Conservation (phyloP, 2,329 filamentous ascomycete species). For the Pseudogymnoascus destructans region DNA sequence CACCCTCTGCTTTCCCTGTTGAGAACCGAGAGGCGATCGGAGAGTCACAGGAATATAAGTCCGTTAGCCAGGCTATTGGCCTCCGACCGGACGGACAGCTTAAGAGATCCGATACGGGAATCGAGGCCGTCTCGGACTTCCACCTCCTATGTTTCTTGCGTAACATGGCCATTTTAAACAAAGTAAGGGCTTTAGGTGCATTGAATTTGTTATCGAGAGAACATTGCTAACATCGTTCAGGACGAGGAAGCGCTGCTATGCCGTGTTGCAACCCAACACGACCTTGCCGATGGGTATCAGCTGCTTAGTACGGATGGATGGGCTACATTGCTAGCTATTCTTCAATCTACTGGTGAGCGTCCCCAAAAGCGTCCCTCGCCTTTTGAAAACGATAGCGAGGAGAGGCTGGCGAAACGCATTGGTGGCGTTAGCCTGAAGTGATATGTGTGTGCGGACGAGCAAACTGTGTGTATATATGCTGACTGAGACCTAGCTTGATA, state of each 20-base stretch:
- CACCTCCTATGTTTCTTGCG: slow-evolving; percentile 84
- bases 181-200: slow-evolving; percentile 43
- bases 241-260: slow-evolving; percentile 81
- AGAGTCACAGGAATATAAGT: slow-evolving; percentile 65
- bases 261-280: slow-evolving; percentile 68
- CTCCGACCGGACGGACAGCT: slow-evolving; percentile 43
- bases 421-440: slow-evolving; percentile 47
- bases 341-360: slow-evolving; percentile 96
- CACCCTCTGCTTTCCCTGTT: slow-evolving; percentile 60
- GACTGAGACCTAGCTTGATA: neutral
- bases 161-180: slow-evolving; percentile 65
- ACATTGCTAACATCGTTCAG: slow-evolving; percentile 35
- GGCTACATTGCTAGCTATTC: slow-evolving; percentile 84
- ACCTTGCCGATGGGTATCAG: slow-evolving; percentile 68
- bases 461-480: neutral
- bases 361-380: slow-evolving; percentile 57
- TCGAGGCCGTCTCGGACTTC: slow-evolving; percentile 74
- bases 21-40: slow-evolving; percentile 85
- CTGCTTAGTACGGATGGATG: slow-evolving; percentile 80
- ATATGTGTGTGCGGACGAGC: slow-evolving; percentile 5
- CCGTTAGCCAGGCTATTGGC: slow-evolving; percentile 51
- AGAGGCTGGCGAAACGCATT: slow-evolving; percentile 50
- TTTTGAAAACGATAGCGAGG: slow-evolving; percentile 21
- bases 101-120: slow-evolving; percentile 46
- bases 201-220: slow-evolving; percentile 16